Base-by-base conservation (phyloP, 2,329 filamentous ascomycete species). In the Aureobasidium sp. region DNA sequence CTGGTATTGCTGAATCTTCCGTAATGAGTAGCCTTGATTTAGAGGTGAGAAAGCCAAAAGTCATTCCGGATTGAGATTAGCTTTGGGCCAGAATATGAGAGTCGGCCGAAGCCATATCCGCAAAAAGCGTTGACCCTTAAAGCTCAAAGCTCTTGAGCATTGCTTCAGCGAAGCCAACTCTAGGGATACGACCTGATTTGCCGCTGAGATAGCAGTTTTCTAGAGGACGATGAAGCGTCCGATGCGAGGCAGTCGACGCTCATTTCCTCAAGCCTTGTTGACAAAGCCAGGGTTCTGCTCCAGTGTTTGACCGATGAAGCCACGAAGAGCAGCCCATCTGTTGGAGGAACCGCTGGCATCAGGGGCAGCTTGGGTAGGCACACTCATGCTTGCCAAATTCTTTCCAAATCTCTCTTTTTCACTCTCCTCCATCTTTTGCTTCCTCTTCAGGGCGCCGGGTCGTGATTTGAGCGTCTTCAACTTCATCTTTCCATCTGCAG, bases 291-390 rank as follows among this genome's bases (percentile, higher is more conserved):
- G 85, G 68, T 93, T 93, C 74, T 90, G 88, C 76, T 96, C 90
- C 86, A 96, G 90, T 1, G 90, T 97, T 45, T 86, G 82, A 1
- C 89, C 87, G 57, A 97, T 95, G 71, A 93, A 95, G 10, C 81
- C 85, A 68, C 92, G 84, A 73, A 97, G 73, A 16, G 91, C 90
- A 34, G 88, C 88, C 88, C 91, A 97, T 61, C 89, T 79, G 68
- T 80, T 84, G 10, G 81, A 84, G 1, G 75, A 67, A 67, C 66
- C 68, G 29, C 68, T 64, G 32, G 79, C 74, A 16, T 72, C 74
- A 14, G 81, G 36, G 11, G 21, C 39, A 5, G 41, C 14, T 9
- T 48, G 37, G 16, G 53, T 14, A 44, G 57, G 55, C 27, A 41
- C 50, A 60, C 67, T 66, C 77, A 97, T 77, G 73, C 87, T 83